Evolutionary conservation across 176 grass and related monocot genomes (phyloP).

Genomic region (Elaeis guineensis): DNA sequence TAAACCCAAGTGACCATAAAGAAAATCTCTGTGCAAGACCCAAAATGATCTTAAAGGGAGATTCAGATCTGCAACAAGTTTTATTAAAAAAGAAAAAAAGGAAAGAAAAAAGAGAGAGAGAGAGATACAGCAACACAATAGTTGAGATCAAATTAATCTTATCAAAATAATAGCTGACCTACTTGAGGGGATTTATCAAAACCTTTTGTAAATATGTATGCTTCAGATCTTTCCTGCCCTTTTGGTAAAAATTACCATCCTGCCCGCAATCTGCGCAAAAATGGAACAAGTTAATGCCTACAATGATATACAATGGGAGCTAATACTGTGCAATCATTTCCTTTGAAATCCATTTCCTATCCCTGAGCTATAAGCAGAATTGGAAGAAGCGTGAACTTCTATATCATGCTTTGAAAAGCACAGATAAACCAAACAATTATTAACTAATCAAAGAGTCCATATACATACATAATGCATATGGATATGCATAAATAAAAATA

Average conservation of each 20-base stretch:
- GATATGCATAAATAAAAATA: too few relatives aligned
- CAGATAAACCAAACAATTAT: too few relatives aligned
- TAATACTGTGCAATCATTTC: neutral
- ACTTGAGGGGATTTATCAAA: conserved; percentile 47
- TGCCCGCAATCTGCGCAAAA: conserved; percentile 21
- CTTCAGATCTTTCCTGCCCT: conserved; percentile 27
- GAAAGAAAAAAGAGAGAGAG: too few relatives aligned
- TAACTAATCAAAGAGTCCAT: too few relatives aligned
- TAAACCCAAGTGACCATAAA: conserved; percentile 21
- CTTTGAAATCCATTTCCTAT: too few relatives aligned
- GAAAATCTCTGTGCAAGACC: conserved; percentile 45
- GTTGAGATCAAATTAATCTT: neutral
- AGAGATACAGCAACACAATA: neutral
- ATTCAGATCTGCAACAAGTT: conserved; percentile 41
- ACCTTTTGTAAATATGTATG: conserved; percentile 56
- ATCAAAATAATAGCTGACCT: conserved; percentile 36
- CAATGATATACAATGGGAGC: too few relatives aligned
- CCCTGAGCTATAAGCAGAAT: too few relatives aligned
- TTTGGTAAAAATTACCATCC: conserved; percentile 45
- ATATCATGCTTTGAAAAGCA: too few relatives aligned
- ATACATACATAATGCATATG: too few relatives aligned
- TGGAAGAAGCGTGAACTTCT: too few relatives aligned
- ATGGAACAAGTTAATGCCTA: neutral
- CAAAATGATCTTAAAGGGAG: conserved; percentile 55
- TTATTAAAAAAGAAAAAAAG: neutral